Base-by-base conservation (phyloP, 1,284 basidiomycete species). In the Malassezia sp. region DNA sequence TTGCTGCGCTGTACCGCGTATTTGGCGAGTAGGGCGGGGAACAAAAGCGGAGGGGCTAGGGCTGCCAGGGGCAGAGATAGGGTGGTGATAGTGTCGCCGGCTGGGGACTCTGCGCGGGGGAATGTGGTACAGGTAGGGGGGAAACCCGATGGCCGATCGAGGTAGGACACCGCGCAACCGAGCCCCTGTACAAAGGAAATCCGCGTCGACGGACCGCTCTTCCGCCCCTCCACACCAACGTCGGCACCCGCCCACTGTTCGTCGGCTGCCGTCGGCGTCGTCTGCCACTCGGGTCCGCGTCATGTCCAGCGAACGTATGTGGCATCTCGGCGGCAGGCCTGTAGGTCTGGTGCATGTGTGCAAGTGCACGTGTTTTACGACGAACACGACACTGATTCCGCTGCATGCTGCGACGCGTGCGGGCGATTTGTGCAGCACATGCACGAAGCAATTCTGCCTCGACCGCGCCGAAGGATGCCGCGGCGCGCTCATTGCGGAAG, bases 291-390 rank as follows among this genome's bases (percentile, higher is more conserved):
- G 27, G 8, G 27, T 7, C 8, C 27, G 14, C 8, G 14, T 28
- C 7, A 28, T 31, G 15, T 12, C 23, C 2, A 31, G 27, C 9
- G 44, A 46, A 2, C 42, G 36, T 15, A 45, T 22, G 27, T 45
- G 44, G 44, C 30, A 39, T 27, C 29, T 49, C 8, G 21, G 41
- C 9, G 31, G 38, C 34, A 35, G 39, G 32, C 41, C 28, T 9
- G 37, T 50, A 12, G 32, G 42, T 3, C 28, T 50, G 6, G 20
- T 60, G 15, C 57, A 66, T 42, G 53, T 70, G 17, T 71, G 67
- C 62, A 67, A 68, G 33, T 71, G 67, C 53, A 71, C 66, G 17
- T 71, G 69, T 39, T 71, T 69, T 53, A 50, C 53, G 23, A 68
- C 64, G 36, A 71, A 71, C 40, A 63, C 64, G 5, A 70, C 69